Evolutionary conservation across 2,329 filamentous ascomycete genomes (phyloP).

Genomic region (Exophiala calicioides): DNA sequence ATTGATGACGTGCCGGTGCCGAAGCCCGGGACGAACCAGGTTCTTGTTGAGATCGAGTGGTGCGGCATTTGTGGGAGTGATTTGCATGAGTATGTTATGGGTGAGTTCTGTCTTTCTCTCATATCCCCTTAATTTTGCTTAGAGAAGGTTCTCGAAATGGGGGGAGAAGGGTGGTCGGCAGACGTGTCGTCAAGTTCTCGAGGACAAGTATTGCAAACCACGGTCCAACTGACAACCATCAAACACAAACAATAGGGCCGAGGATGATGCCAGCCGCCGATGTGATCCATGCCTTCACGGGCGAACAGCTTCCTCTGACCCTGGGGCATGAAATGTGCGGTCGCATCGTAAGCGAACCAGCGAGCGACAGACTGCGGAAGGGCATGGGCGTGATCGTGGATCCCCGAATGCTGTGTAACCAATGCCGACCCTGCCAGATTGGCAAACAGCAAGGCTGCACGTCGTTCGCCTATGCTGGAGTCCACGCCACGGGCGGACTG

Average conservation of each 20-base stretch:
- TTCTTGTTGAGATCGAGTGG: constrained; percentile 14
- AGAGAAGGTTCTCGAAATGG: too few species aligned
- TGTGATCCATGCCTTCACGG: constrained; percentile 1
- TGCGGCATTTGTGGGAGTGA: constrained; percentile 14
- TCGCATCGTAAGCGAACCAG: background rate
- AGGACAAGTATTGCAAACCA: background rate
- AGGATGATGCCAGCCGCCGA: background rate
- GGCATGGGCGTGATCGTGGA: constrained; percentile 12
- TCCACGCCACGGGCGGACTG: constrained; percentile 1
- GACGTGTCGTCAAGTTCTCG: constrained; percentile 24
- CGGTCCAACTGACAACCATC: too few species aligned
- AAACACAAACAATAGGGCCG: too few species aligned
- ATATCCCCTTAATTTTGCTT: too few species aligned
- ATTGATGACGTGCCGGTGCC: constrained; percentile 6
- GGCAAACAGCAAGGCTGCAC: constrained; percentile 8
- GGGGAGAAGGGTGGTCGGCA: too few species aligned
- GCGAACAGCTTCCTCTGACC: constrained; percentile 4
- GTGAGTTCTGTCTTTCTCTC: too few species aligned
- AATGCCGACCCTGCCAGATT: constrained; percentile 2
- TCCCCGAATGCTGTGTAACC: constrained; percentile 5
- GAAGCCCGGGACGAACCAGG: constrained; percentile 15
- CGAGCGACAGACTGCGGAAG: background rate
- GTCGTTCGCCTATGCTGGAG: constrained; percentile 3
- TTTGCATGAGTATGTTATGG: constrained; percentile 10
- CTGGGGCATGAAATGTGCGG: constrained; percentile 17